A percentile compares a stretch with the other conserved stretches of the same genome.
These are phyloP conservation scores for Lactarius psammicola DNA, from an alignment of 768 basidiomycete species.

Conservation along the genomic window DNA sequence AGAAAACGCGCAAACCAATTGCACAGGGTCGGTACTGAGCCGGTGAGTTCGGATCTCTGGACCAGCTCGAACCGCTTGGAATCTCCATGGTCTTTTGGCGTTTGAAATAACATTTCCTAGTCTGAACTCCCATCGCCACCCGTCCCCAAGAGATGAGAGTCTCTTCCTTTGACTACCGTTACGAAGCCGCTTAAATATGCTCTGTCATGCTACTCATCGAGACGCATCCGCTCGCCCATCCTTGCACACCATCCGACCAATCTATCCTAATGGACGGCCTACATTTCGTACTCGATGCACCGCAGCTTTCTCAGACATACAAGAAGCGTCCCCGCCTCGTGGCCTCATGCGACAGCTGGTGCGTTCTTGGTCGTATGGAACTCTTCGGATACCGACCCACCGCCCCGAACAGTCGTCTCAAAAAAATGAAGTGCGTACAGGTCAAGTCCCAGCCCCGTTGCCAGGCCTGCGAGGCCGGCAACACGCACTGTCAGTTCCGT, in stretches of 20 bases:
- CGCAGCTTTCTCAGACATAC: slow-evolving; percentile 65
- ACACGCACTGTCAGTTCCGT: slow-evolving; percentile 70
- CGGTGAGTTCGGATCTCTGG: slow-evolving; percentile 29
- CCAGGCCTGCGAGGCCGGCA: slow-evolving; percentile 72
- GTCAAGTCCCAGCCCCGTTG: slow-evolving; percentile 65
- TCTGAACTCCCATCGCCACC: background rate
- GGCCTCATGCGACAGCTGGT: slow-evolving; percentile 89
- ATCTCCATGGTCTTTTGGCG: background rate
- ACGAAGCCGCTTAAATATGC: slow-evolving; percentile 26
- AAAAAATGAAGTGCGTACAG: slow-evolving; percentile 86
- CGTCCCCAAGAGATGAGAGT: slow-evolving; percentile 5
- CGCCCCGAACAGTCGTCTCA: slow-evolving; percentile 58
- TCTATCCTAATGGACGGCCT: slow-evolving; percentile 59
- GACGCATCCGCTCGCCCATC: slow-evolving; percentile 22
- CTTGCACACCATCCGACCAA: slow-evolving; percentile 3
- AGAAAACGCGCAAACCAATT: background rate
- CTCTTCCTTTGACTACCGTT: slow-evolving; percentile 12
- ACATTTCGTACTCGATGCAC: slow-evolving; percentile 87
- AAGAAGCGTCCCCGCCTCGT: slow-evolving; percentile 87
- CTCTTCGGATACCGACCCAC: slow-evolving; percentile 25
- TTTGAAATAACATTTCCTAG: slow-evolving; percentile 15
- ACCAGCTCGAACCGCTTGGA: slow-evolving; percentile 19
- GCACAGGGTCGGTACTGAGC: slow-evolving; percentile 4
- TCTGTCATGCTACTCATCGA: slow-evolving; percentile 21
- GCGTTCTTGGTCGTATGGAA: slow-evolving; percentile 22